Evolutionary conservation across 2,329 filamentous ascomycete genomes (phyloP).

Genomic region (Neocucurbitaria cava): DNA sequence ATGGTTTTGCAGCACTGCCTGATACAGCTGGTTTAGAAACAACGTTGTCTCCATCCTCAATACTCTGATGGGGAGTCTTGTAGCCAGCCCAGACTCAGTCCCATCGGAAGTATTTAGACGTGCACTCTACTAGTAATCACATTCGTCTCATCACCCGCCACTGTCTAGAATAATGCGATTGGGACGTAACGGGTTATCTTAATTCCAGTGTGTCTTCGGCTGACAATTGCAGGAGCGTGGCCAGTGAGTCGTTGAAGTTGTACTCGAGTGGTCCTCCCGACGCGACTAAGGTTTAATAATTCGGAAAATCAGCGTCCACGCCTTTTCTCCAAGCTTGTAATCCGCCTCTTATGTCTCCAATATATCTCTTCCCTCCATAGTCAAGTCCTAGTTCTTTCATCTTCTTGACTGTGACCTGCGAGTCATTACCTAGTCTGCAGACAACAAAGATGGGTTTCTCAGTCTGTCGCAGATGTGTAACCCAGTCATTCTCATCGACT

Average conservation of each 20-base stretch:
- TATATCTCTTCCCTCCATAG: slow-evolving; percentile 60
- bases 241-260: slow-evolving; percentile 58
- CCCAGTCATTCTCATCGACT: slow-evolving; percentile 33
- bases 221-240: slow-evolving; percentile 32
- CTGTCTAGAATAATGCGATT: slow-evolving; percentile 58
- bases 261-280: not conserved
- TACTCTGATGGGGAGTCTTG: slow-evolving; percentile 31
- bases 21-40: slow-evolving; percentile 41
- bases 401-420: slow-evolving; percentile 71
- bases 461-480: slow-evolving; percentile 32
- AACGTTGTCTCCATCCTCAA: slow-evolving; percentile 23
- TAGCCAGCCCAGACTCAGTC: slow-evolving; percentile 50
- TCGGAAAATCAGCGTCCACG: slow-evolving; percentile 67
- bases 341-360: slow-evolving; percentile 76
- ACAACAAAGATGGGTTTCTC: slow-evolving; percentile 71
- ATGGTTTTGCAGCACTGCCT: slow-evolving; percentile 6
- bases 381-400: slow-evolving; percentile 68
- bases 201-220: no score
- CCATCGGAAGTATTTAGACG: slow-evolving; percentile 49
- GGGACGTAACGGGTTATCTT: slow-evolving; percentile 58
- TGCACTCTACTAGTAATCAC: slow-evolving; percentile 41
- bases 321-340: slow-evolving; percentile 74
- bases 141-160: slow-evolving; percentile 50
- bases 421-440: slow-evolving; percentile 80
- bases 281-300: slow-evolving; percentile 53